Evolutionary conservation across 1,284 basidiomycete genomes (phyloP).

Genomic region (Cutaneotrichosporon dermatis): DNA sequence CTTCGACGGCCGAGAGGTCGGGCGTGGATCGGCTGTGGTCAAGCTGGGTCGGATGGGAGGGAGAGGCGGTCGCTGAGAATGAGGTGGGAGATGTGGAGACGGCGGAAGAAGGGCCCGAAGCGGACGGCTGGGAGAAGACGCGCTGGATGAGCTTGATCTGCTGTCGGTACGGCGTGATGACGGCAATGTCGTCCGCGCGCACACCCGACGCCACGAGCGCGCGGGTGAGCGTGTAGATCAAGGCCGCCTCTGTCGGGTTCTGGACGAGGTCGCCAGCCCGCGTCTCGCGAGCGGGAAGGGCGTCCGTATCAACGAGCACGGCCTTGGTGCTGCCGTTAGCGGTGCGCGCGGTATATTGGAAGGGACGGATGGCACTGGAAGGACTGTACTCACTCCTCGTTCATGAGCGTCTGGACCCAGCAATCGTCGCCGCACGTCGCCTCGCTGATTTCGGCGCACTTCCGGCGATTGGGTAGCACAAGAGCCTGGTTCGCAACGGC

Average conservation of each 20-base stretch:
- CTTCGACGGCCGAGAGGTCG: constrained; percentile 59
- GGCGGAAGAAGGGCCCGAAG: too few species aligned
- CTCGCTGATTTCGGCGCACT: constrained; percentile 31
- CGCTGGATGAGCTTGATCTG: constrained; percentile 80
- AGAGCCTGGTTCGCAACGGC: constrained; percentile 63
- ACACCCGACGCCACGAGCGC: constrained; percentile 66
- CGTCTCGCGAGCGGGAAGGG: constrained; percentile 68
- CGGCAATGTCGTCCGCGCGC: constrained; percentile 65
- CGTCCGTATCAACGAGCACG: constrained; percentile 89
- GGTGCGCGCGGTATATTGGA: too few species aligned
- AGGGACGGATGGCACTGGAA: too few species aligned
- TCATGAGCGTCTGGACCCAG: constrained; percentile 67
- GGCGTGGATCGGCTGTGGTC: too few species aligned
- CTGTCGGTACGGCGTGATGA: constrained; percentile 89
- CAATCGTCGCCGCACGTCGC: constrained; percentile 51
- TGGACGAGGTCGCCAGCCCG: constrained; percentile 80
- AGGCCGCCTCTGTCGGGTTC: constrained; percentile 70
- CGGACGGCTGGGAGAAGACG: constrained; percentile 47
- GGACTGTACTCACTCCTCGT: constrained; percentile 56
- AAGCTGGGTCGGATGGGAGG: too few species aligned
- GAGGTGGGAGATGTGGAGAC: too few species aligned
- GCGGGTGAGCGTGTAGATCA: constrained; percentile 59
- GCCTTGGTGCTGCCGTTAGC: constrained; percentile 63
- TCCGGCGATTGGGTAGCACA: constrained; percentile 54
- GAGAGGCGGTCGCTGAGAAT: too few species aligned